Base-by-base conservation (phyloP, 2,329 filamentous ascomycete genomes). In the Talaromyces rugulosus region DNA sequence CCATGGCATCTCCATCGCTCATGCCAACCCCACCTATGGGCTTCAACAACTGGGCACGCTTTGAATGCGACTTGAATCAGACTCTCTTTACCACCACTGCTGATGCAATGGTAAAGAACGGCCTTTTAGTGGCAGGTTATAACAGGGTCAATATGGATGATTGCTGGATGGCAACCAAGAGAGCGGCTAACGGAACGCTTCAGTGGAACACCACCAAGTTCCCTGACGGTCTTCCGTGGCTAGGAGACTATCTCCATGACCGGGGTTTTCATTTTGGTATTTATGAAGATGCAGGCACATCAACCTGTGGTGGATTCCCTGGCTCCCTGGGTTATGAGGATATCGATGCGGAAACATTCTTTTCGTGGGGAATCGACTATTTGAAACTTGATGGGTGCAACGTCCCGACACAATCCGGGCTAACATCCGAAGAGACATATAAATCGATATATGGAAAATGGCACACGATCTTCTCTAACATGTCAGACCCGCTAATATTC, bases 21-120 rank as follows among this genome's bases (percentile, higher is more conserved):
- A 50, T 50, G 30, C 66, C 74, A 30, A 70, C 71, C 3, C 79
- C 81, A 1, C 80, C 81, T 7, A 83, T 83, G 81, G 81, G 79
- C 28, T 83, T 81, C 73, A 82, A 82, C 68, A 80, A 80, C 65
- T 83, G 81, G 81, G 73, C 80, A 1, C 77, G 78, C 42, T 80
- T 80, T 68, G 73, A 74, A 72, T 81, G 78, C 66, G 75, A 77
- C 55, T 74, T 82, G 27, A 82, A 81, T 63, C 77, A 83, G 64
- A 76, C 77, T 4, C 69, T 83, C 5, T 82, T 83, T 62, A 73
- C 75, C 4, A 70, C 78, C 7, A 82, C 80, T 0, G 80, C 80
- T 3, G 73, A 81, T 34, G 70, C 77, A 27, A 82, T 82, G 76
- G 63, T 69, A 4, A 66, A 69, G 9, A 78, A 69, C 4, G 79